phyloP scores from a whole-genome alignment of 2,329 filamentous ascomycete species.

The Colletotrichum liriopes region DNA sequence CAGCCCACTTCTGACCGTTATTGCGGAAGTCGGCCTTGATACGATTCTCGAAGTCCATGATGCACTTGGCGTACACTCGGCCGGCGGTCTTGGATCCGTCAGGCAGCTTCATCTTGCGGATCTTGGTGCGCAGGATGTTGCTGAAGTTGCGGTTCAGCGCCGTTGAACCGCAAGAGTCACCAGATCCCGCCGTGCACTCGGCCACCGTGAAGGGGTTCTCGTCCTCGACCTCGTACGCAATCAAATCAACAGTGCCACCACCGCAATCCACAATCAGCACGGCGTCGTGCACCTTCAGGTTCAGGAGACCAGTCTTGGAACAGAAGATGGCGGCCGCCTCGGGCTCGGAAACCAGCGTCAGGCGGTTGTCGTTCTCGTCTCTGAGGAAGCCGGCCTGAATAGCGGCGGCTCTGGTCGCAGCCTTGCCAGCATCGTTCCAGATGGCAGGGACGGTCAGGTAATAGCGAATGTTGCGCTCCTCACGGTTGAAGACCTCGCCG shows the following conservation, averaged over 20 bases:
- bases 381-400: slow-evolving; percentile 97
- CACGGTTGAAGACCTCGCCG: slow-evolving; percentile 96
- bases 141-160: slow-evolving; percentile 98
- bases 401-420: slow-evolving; percentile 93
- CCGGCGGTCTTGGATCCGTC: slow-evolving; percentile 98
- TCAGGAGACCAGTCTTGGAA: slow-evolving; percentile 94
- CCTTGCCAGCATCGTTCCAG: slow-evolving; percentile 99
- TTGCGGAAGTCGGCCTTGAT: slow-evolving; percentile 99
- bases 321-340: slow-evolving; percentile 98
- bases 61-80: slow-evolving; percentile 98
- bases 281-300: slow-evolving; percentile 98
- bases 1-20: slow-evolving; percentile 99
- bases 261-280: slow-evolving; percentile 98
- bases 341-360: slow-evolving; percentile 95
- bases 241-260: slow-evolving; percentile 98
- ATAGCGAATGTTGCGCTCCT: slow-evolving; percentile 98
- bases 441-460: slow-evolving; percentile 99
- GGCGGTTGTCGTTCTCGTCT: slow-evolving; percentile 96
- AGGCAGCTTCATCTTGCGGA: slow-evolving; percentile 98
- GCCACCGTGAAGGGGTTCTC: slow-evolving; percentile 97
- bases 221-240: slow-evolving; percentile 98
- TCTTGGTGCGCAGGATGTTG: slow-evolving; percentile 97
- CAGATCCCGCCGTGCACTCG: slow-evolving; percentile 96
- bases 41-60: slow-evolving; percentile 99
- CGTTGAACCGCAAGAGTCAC: slow-evolving; percentile 98